Percentiles rank a stretch among this genome's conserved stretches.
Conservation (phyloP, 2,329 filamentous ascomycete genomes). For the Neurospora sp. region DNA sequence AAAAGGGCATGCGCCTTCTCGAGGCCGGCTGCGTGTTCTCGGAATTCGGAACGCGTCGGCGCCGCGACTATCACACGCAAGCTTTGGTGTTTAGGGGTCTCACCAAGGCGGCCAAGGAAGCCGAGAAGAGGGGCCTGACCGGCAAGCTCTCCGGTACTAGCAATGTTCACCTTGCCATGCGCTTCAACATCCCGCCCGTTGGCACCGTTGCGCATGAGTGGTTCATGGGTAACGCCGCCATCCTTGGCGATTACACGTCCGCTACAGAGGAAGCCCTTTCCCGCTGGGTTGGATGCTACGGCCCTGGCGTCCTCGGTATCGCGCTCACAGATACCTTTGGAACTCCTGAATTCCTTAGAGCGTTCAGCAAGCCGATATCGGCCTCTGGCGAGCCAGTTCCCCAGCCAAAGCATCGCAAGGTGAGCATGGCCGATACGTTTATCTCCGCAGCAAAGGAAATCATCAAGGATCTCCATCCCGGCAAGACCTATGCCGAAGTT, state of each 20-base stretch:
- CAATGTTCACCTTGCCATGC: conserved; percentile 95
- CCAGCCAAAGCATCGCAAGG: conserved; percentile 21
- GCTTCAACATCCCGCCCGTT: conserved; percentile 72
- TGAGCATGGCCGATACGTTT: conserved; percentile 21
- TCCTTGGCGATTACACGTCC: conserved; percentile 72
- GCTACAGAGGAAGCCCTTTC: conserved; percentile 77
- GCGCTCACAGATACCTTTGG: conserved; percentile 96
- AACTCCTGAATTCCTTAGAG: conserved; percentile 75
- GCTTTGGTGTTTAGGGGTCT: conserved; percentile 83
- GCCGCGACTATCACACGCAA: conserved; percentile 91
- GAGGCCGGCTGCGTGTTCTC: conserved; percentile 81
- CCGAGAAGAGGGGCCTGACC: conserved; percentile 49
- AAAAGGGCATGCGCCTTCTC: conserved; percentile 70
- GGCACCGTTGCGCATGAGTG: conserved; percentile 93
- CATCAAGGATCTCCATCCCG: conserved; percentile 28
- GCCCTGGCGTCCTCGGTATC: conserved; percentile 72
- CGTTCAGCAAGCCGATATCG: conserved; percentile 60
- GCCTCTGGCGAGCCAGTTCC: neutral
- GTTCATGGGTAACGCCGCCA: conserved; percentile 98
- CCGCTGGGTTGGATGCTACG: conserved; percentile 89
- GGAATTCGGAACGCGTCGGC: conserved; percentile 83
- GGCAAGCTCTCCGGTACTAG: conserved; percentile 82
- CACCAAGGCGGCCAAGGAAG: conserved; percentile 67
- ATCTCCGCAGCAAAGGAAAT: conserved; percentile 28
- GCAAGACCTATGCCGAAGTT: conserved; percentile 65